A percentile compares a stretch with the other conserved stretches of the same genome.
Conservation (phyloP, 192 early-diverging fungal genomes). For the Umbelopsis sp. region DNA sequence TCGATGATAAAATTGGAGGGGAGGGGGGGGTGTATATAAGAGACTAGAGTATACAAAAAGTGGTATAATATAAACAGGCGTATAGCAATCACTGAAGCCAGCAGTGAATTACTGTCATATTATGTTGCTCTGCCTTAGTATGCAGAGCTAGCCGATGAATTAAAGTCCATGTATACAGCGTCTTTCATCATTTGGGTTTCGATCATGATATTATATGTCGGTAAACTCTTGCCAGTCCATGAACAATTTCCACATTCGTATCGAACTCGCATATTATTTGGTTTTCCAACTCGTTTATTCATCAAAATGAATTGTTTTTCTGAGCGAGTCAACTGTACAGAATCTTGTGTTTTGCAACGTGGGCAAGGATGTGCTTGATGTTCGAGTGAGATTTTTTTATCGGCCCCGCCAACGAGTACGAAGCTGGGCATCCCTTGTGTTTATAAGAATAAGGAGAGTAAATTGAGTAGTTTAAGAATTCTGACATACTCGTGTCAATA, state of each 20-base stretch:
- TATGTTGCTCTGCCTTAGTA: background rate
- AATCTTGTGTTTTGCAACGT: conserved; percentile 33
- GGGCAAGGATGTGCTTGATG: conserved; percentile 37
- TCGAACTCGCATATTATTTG: conserved; percentile 32
- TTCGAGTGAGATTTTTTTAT: conserved; percentile 39
- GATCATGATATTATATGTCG: background rate
- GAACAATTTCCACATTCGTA: conserved; percentile 40
- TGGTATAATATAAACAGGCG: background rate
- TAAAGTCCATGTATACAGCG: background rate
- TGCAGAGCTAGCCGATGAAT: background rate
- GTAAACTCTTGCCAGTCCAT: conserved; percentile 29
- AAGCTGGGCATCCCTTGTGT: background rate
- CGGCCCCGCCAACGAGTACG: conserved; percentile 29
- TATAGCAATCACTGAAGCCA: background rate
- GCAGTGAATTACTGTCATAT: background rate
- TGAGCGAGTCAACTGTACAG: conserved; percentile 37
- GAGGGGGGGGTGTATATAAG: background rate
- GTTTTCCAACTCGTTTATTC: conserved; percentile 33
- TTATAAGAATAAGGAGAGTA: background rate
- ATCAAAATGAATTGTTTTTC: conserved; percentile 36
- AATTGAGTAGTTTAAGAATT: conserved; percentile 3
- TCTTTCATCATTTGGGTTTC: conserved; percentile 12
- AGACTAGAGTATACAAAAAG: conserved; percentile 4
- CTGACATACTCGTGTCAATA: background rate
- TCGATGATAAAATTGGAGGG: background rate